Evolutionary conservation across 148 eudicot species (phyloP).

Genomic region (Chenopodium suecicum): DNA sequence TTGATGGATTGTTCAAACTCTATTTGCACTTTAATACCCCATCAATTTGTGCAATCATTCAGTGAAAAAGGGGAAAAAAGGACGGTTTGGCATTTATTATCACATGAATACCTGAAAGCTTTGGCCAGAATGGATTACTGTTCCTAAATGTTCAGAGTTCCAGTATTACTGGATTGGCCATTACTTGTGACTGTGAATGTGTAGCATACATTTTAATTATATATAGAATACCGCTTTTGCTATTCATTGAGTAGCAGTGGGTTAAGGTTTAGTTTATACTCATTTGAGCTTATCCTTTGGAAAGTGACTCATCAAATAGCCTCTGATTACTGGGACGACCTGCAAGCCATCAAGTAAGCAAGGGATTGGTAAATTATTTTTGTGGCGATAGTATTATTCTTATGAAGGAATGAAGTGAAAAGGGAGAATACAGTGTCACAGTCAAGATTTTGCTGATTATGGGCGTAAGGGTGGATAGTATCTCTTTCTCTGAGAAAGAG

Average conservation of each 20-base stretch:
- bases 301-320: neutral
- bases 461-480: neutral
- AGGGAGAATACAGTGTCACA: neutral
- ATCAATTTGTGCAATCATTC: neutral
- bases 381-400: neutral
- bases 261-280: neutral
- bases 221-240: neutral
- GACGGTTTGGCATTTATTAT: neutral
- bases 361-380: neutral
- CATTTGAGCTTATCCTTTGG: neutral
- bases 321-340: neutral
- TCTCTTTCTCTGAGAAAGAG: neutral
- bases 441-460: neutral
- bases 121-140: neutral
- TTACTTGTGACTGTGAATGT: neutral
- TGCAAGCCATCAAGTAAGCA: neutral
- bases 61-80: neutral
- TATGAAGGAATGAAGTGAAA: neutral
- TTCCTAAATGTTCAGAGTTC: neutral
- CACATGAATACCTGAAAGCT: neutral
- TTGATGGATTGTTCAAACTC: neutral
- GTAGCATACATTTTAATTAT: neutral
- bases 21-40: neutral
- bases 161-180: neutral
- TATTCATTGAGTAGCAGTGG: neutral